Evolutionary conservation across 2,329 filamentous ascomycete species (phyloP).

Genomic region (Pestalotiopsis sp.): DNA sequence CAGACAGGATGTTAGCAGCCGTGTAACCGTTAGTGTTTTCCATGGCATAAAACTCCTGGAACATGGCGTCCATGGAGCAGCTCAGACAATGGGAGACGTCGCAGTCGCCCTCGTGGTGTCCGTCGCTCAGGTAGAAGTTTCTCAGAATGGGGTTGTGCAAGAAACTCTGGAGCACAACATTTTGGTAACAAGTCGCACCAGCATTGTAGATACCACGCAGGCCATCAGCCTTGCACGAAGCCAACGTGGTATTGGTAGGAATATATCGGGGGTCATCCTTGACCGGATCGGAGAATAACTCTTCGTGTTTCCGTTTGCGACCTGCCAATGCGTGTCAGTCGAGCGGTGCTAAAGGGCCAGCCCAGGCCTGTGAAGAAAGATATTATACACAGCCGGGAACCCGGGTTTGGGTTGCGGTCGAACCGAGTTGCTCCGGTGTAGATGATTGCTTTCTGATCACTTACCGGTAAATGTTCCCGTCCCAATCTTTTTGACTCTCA

Average conservation of each 20-base stretch:
- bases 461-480: slow-evolving; percentile 67
- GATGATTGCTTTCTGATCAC: slow-evolving; percentile 20
- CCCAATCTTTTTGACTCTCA: slow-evolving; percentile 71
- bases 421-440: background rate
- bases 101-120: slow-evolving; percentile 81
- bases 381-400: background rate
- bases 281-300: slow-evolving; percentile 64
- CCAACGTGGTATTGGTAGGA: slow-evolving; percentile 74
- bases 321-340: slow-evolving; percentile 36
- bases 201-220: slow-evolving; percentile 95
- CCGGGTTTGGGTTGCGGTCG: too few species aligned
- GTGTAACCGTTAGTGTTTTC: slow-evolving; percentile 89
- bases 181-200: slow-evolving; percentile 98
- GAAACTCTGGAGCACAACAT: slow-evolving; percentile 90
- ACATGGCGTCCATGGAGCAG: slow-evolving; percentile 74
- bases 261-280: slow-evolving; percentile 79
- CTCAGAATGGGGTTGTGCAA: slow-evolving; percentile 91
- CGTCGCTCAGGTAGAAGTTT: slow-evolving; percentile 90
- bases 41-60: slow-evolving; percentile 70
- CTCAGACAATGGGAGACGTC: slow-evolving; percentile 63
- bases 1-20: slow-evolving; percentile 84
- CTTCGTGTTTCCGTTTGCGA: slow-evolving; percentile 77
- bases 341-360: background rate
- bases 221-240: slow-evolving; percentile 84
- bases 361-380: background rate